Base-by-base conservation (phyloP, 2,329 filamentous ascomycete species). In the Dryadomyces sulphureus region DNA sequence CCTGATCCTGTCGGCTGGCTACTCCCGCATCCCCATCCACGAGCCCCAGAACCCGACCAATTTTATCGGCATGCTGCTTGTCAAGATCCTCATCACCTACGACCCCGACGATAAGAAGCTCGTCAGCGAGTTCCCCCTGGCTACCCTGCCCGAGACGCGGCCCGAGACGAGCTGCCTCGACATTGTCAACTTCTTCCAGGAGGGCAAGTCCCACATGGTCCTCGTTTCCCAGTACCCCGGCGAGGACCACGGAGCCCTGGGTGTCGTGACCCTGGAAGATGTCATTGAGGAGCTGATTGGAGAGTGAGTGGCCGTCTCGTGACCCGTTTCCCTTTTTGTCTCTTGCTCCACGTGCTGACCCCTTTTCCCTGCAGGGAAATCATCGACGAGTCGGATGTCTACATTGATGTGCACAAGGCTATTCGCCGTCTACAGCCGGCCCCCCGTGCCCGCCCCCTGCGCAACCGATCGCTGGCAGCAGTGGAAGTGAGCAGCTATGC, bases 131-230 rank as follows among this genome's bases (percentile, higher is more conserved):
- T 95, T 98, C 59, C 81, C 88, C 7, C 71, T 98, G 43, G 92
- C 92, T 14, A 95, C 92, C 0, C 76, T 98, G 7, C 92, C 93
- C 1, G 92, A 98, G 62, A 98, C 92, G 0, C 78, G 86, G 9
- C 87, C 92, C 0, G 87, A 95, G 59, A 98, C 92, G 0, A 95
- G 89, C 66, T 98, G 92, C 60, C 66, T 98, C 47, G 92, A 98
- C 61, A 96, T 98, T 57, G 87, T 98, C 65, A 98, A 98, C 66
- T 98, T 95, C 64, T 98, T 98, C 68, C 92, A 98, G 63, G 92
- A 98, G 68, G 92, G 92, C 56, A 98, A 98, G 62, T 94, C 89
- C 1, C 92, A 98, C 62, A 94, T 98, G 89, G 90, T 96, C 0
- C 70, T 98, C 24, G 92, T 96, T 8, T 95, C 90, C 0, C 85